Conservation (phyloP, 1,284 basidiomycete genomes). For the Mycena citricolor region DNA sequence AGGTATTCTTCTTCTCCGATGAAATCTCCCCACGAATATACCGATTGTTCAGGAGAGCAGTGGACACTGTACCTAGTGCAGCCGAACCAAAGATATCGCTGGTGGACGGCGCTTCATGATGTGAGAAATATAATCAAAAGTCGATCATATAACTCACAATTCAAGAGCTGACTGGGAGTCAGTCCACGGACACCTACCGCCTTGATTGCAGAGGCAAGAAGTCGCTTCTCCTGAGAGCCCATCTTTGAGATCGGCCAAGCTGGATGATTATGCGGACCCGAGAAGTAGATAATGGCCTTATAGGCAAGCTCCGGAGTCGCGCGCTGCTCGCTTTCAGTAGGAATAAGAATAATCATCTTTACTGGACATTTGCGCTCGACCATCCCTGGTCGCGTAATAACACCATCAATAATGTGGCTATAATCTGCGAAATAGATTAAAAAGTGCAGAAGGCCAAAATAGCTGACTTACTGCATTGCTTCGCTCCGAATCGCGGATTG, state of each 20-base stretch:
- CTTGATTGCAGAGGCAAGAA: conserved; percentile 1
- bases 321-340: neutral
- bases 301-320: neutral
- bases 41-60: conserved; percentile 2
- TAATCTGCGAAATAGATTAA: conserved; percentile 1
- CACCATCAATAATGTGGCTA: conserved; percentile 7
- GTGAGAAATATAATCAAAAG: neutral
- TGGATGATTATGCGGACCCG: conserved; percentile 7
- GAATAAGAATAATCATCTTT: conserved; percentile 5
- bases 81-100: conserved; percentile 1
- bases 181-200: conserved; percentile 4
- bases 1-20: neutral
- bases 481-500: conserved; percentile 7
- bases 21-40: conserved; percentile 10
- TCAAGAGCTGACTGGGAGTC: conserved; percentile 1
- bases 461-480: conserved; percentile 6
- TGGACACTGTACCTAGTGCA: conserved; percentile 9
- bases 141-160: neutral
- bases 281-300: conserved; percentile 1
- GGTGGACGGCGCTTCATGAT: conserved; percentile 5
- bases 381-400: conserved; percentile 2
- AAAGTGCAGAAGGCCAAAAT: neutral
- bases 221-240: neutral
- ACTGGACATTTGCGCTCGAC: conserved; percentile 1
- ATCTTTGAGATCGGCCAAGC: conserved; percentile 8